A percentile compares a stretch with the other conserved stretches of the same genome.
Evolutionary conservation across 1,139 yeast genomes (phyloP).

Genomic region (Saccharomyces hybrid): DNA sequence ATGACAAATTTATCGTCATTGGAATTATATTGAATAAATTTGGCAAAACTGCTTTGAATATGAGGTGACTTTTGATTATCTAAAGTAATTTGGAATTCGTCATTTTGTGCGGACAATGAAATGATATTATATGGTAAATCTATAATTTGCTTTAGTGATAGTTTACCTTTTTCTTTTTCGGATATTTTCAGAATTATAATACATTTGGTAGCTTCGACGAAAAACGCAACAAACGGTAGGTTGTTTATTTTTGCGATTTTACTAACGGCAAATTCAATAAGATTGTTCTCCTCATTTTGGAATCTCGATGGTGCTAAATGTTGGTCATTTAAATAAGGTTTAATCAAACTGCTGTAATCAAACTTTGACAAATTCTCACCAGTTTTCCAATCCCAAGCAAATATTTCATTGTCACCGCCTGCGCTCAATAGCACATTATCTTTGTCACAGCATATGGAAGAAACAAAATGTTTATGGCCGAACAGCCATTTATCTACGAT

Average conservation of each 20-base stretch:
- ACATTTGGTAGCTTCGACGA: constrained; percentile 51
- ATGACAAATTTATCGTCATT: constrained; percentile 35
- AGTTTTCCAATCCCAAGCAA: constrained; percentile 70
- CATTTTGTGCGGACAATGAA: constrained; percentile 30
- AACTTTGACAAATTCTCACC: constrained; percentile 43
- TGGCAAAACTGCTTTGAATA: constrained; percentile 24
- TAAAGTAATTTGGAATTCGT: constrained; percentile 40
- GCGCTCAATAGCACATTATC: constrained; percentile 56
- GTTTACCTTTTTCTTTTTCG: constrained; percentile 23
- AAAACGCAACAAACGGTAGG: constrained; percentile 37
- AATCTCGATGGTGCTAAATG: constrained; percentile 66
- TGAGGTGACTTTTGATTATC: constrained; percentile 34
- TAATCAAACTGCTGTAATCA: constrained; percentile 43
- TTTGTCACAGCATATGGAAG: constrained; percentile 48
- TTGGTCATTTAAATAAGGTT: constrained; percentile 44
- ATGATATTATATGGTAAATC: constrained; percentile 32
- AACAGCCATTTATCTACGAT: constrained; percentile 77
- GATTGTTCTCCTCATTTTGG: constrained; percentile 43
- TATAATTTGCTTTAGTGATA: constrained; percentile 31
- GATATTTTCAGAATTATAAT: constrained; percentile 39
- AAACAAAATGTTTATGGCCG: constrained; percentile 80
- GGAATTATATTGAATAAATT: constrained; percentile 31
- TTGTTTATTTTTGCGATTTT: constrained; percentile 36
- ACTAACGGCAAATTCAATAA: constrained; percentile 48
- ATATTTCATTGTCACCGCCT: constrained; percentile 81